phyloP scores from a whole-genome alignment of 441 rosid genomes.

The Omphalea diandra region DNA sequence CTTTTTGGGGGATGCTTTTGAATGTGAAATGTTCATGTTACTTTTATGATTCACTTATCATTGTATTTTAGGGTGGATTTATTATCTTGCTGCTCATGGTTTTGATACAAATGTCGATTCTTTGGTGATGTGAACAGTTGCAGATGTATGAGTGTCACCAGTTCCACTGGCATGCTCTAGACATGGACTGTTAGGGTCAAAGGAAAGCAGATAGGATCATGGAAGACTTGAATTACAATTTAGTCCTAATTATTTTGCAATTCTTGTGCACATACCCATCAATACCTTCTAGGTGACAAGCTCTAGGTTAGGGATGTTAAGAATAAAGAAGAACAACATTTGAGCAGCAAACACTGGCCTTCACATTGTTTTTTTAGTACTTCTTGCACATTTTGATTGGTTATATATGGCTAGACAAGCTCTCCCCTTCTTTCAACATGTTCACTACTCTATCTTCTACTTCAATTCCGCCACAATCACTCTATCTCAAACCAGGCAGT shows the following conservation, averaged over 20 bases:
- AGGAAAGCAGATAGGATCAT: not conserved
- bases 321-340: not conserved
- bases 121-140: not conserved
- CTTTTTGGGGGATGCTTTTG: not conserved
- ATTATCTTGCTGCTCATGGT: not conserved
- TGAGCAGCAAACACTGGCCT: not conserved
- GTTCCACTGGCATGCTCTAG: not conserved
- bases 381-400: not conserved
- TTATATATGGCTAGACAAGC: not conserved
- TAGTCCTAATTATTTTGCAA: not conserved
- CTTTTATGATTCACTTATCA: not conserved
- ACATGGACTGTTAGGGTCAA: not conserved
- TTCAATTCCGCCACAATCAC: not conserved
- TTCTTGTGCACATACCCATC: not conserved
- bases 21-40: not conserved
- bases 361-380: not conserved
- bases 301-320: not conserved
- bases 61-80: not conserved
- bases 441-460: not conserved
- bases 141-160: not conserved
- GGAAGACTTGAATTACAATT: not conserved
- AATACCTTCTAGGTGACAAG: not conserved
- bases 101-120: not conserved
- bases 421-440: constrained; percentile 2
- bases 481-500: constrained; percentile 33